Conservation (phyloP, 768 basidiomycete genomes). For the Calvatia gigantea region DNA sequence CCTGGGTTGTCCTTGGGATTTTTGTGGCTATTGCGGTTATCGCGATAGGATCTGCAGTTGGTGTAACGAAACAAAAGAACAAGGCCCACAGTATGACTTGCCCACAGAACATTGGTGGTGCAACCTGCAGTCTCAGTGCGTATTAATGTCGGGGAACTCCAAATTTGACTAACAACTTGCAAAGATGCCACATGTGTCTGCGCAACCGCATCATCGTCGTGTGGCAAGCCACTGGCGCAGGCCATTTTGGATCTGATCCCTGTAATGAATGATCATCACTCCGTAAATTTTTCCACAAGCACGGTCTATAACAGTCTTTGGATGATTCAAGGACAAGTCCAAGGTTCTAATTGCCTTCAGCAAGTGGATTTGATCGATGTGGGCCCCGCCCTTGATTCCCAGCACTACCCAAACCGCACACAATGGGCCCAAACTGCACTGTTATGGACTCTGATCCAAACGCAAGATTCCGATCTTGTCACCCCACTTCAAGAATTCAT, state of each 20-base stretch:
- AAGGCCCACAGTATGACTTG: slow-evolving; percentile 27
- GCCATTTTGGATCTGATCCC: slow-evolving; percentile 48
- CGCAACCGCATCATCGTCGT: slow-evolving; percentile 32
- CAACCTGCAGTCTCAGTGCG: slow-evolving; percentile 54
- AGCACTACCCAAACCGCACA: slow-evolving; percentile 44
- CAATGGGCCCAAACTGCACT: slow-evolving; percentile 57
- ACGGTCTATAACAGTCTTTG: slow-evolving; percentile 49
- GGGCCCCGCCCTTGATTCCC: slow-evolving; percentile 36
- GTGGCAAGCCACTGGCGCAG: slow-evolving; percentile 52
- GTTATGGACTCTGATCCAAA: slow-evolving; percentile 56
- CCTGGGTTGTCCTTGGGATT: slow-evolving; percentile 21
- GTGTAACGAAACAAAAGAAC: slow-evolving; percentile 35
- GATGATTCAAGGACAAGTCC: slow-evolving; percentile 41
- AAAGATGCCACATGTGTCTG: slow-evolving; percentile 66
- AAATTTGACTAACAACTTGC: slow-evolving; percentile 8
- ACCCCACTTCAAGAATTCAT: slow-evolving; percentile 44
- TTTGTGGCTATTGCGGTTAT: slow-evolving; percentile 33
- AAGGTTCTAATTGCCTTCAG: slow-evolving; percentile 42
- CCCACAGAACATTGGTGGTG: slow-evolving; percentile 41
- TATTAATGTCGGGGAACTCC: slow-evolving; percentile 11
- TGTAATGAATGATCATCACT: slow-evolving; percentile 43
- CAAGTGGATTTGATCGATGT: slow-evolving; percentile 58
- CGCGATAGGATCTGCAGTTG: slow-evolving; percentile 42
- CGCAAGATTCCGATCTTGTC: slow-evolving; percentile 39
- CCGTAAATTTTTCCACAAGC: slow-evolving; percentile 38